A percentile compares a stretch with the other conserved stretches of the same genome.
Conservation (phyloP, 176 grass and related monocot species). For the Tillandsia leiboldiana region DNA sequence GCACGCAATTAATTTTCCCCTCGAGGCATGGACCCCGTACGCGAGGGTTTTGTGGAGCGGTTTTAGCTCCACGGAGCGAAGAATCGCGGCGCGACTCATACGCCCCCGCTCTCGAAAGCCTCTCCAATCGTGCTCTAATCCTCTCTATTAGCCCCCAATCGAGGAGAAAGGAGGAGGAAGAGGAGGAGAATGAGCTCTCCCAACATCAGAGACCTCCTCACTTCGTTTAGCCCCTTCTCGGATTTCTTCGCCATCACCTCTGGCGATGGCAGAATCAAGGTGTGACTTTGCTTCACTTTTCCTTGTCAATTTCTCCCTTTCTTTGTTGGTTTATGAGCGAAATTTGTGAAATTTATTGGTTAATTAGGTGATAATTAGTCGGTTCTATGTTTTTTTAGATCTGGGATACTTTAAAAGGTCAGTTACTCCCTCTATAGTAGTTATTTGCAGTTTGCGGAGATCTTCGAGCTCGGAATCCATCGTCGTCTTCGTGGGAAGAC, state of each 20-base stretch:
- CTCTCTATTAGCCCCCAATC: not conserved
- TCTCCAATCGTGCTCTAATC: not conserved
- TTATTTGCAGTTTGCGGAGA: too few relatives aligned
- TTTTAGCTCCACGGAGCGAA: conserved; percentile 12
- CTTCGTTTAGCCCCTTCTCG: conserved; percentile 55
- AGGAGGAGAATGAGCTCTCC: conserved; percentile 24
- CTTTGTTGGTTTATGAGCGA: not conserved
- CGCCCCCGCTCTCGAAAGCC: not conserved
- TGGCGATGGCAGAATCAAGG: conserved; percentile 91
- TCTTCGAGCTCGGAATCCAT: too few relatives aligned
- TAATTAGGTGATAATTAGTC: not conserved
- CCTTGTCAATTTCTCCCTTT: not conserved
- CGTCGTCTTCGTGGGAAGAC: too few relatives aligned
- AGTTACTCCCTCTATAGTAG: conserved; percentile 16
- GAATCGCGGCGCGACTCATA: not conserved
- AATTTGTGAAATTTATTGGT: not conserved
- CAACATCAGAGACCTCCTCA: conserved; percentile 55
- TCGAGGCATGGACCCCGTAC: not conserved
- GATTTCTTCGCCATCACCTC: conserved; percentile 78
- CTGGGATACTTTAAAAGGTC: conserved; percentile 74
- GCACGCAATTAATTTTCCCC: too few relatives aligned
- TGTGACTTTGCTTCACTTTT: not conserved
- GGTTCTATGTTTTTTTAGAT: conserved; percentile 33
- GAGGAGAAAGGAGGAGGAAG: not conserved
- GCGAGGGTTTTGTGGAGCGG: not conserved